Base-by-base conservation (phyloP, 768 basidiomycete genomes). In the Boletus tomentosulus region DNA sequence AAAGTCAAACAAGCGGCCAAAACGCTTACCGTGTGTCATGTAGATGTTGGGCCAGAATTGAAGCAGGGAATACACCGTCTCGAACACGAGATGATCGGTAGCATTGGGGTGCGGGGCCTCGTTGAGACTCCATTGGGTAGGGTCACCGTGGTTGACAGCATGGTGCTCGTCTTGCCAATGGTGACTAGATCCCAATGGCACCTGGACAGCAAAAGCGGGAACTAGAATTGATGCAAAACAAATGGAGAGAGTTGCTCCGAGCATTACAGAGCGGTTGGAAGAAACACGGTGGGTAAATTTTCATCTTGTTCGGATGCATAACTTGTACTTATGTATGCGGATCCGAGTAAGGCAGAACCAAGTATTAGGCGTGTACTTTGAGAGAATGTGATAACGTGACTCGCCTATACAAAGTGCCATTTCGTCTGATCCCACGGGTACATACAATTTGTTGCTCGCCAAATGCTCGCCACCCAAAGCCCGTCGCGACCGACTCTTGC, bases 71-170 rank as follows among this genome's bases (percentile, higher is more conserved):
- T 50, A 30, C 11, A 50, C 50, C 9, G 50, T 50, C 22, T 50
- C 66, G 42, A 75, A 75, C n/a, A 74, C 56, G 38, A 73, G 57
- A 45, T 72, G 63, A 25, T 61, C 55, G 4, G 72, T 73, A 11
- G 63, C 60, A 47, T 72, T 66, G 22, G 59, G 55, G 46, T 57
- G 49, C 1, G 70, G 69, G 2, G 50, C 43, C 7, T 52, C 37
- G 15, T 58, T 54, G 34, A 69, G 48, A 45, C 55, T 53, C 69
- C 68, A 70, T 15, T 49, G 16, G 13, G 25, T 30, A 3, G 10
- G 19, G 12, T 19, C 44, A 25, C 19, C 19, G 19, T 19, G 39
- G 11, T 19, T 19, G 6, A 10, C 13, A 25, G 28, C 27, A n/a
- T 15, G 9, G 28, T 28, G 12, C 13, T 19, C 16, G 15, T n/a